Conservation (phyloP, 2,329 filamentous ascomycete genomes). For the Diplocarpon mali region DNA sequence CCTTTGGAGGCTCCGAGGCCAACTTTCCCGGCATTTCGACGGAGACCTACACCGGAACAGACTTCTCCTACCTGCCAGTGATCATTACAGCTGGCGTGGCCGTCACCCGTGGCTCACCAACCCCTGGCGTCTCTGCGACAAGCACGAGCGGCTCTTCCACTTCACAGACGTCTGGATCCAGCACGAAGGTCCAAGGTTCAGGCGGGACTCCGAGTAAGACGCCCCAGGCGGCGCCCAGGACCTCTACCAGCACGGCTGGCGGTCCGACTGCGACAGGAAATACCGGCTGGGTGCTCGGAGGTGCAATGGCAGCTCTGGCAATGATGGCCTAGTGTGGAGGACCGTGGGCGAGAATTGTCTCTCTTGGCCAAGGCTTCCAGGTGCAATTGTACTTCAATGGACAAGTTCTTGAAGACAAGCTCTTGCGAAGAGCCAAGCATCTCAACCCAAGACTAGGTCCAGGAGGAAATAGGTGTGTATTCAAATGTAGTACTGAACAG, state of each 20-base stretch:
- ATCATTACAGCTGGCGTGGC: slow-evolving; percentile 10
- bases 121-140: not conserved
- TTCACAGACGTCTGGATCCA: not conserved
- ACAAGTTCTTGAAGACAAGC: too few relatives aligned
- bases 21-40: slow-evolving; percentile 16
- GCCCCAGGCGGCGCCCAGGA: not conserved
- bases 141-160: not conserved
- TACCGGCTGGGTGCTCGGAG: slow-evolving; percentile 11
- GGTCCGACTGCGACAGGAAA: slow-evolving; percentile 7
- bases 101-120: slow-evolving; percentile 1
- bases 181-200: not conserved
- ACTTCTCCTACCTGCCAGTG: slow-evolving; percentile 13
- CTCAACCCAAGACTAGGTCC: too few relatives aligned
- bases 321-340: too few relatives aligned
- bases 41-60: slow-evolving; percentile 10
- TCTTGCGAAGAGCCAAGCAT: too few relatives aligned
- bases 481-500: too few relatives aligned
- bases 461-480: too few relatives aligned
- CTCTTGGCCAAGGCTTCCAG: too few relatives aligned
- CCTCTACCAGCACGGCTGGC: slow-evolving; percentile 7
- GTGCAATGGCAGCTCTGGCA: slow-evolving; percentile 11
- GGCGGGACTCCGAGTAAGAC: not conserved
- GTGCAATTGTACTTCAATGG: too few relatives aligned
- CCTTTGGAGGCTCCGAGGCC: slow-evolving; percentile 13
- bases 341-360: too few relatives aligned